Percentiles rank a stretch among this genome's conserved stretches.
These are phyloP conservation scores for Apiotrichum sp. DNA, from an alignment of 1,284 basidiomycete genomes.

Conservation along the genomic window DNA sequence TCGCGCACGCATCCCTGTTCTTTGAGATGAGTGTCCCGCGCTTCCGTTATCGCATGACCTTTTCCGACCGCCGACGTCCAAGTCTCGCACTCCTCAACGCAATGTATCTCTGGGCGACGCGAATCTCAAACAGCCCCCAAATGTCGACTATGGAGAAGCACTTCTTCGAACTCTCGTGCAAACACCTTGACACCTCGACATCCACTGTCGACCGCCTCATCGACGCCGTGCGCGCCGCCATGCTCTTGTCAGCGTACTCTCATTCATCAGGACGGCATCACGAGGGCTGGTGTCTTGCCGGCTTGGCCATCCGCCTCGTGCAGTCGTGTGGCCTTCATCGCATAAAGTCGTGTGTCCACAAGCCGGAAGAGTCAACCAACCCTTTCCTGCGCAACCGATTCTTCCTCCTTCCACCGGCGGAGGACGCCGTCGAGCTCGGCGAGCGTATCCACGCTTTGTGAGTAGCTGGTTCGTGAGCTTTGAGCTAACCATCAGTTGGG, in stretches of 20 bases:
- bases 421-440: constrained; percentile 39
- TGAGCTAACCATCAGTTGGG: constrained; percentile 28
- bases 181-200: constrained; percentile 31
- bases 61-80: constrained; percentile 34
- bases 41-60: constrained; percentile 38
- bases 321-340: constrained; percentile 40
- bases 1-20: constrained; percentile 36
- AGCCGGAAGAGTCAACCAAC: constrained; percentile 17
- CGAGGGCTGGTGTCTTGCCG: constrained; percentile 38
- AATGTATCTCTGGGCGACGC: constrained; percentile 44
- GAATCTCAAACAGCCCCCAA: constrained; percentile 34
- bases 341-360: constrained; percentile 29
- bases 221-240: constrained; percentile 37
- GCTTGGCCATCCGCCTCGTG: constrained; percentile 31
- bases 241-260: constrained; percentile 35
- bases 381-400: constrained; percentile 31
- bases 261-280: constrained; percentile 40
- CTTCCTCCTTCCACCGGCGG: constrained; percentile 35
- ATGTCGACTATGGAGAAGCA: constrained; percentile 29
- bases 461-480: constrained; percentile 14
- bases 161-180: constrained; percentile 33
- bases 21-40: constrained; percentile 43
- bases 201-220: constrained; percentile 37
- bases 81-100: constrained; percentile 38
- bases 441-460: constrained; percentile 42